Conservation (phyloP, 768 basidiomycete species). For the Podaxis sp. region DNA sequence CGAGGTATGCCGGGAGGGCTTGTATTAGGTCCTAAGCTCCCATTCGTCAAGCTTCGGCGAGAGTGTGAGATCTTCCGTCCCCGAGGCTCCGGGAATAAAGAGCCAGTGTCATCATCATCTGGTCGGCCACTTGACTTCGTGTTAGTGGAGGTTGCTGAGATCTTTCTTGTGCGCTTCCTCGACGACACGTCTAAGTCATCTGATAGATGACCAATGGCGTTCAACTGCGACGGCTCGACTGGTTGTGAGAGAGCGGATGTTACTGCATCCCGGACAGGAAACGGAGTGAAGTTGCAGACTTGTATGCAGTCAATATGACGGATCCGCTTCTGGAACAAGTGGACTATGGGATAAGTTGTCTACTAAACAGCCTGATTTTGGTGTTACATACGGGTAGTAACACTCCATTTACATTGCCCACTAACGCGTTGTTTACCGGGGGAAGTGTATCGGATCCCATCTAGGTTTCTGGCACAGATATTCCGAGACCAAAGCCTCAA, state of each 20-base stretch:
- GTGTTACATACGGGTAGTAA: conserved; percentile 13
- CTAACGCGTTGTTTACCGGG: not conserved
- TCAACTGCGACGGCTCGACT: conserved; percentile 59
- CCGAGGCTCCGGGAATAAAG: conserved; percentile 16
- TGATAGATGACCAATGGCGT: conserved; percentile 44
- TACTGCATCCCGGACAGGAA: conserved; percentile 75
- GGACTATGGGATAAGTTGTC: conserved; percentile 10
- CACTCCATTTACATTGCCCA: not conserved
- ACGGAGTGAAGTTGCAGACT: conserved; percentile 81
- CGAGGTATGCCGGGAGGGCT: not conserved
- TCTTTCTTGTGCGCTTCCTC: conserved; percentile 56
- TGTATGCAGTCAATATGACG: conserved; percentile 74
- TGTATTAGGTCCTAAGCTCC: not conserved
- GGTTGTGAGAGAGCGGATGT: conserved; percentile 74
- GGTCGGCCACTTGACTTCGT: conserved; percentile 43
- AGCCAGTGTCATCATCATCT: conserved; percentile 24
- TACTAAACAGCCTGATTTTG: not conserved
- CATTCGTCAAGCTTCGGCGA: conserved; percentile 35
- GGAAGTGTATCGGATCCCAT: not conserved
- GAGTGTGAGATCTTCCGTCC: conserved; percentile 45
- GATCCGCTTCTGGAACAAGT: conserved; percentile 53
- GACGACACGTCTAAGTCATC: conserved; percentile 69
- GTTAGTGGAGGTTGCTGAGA: conserved; percentile 56
- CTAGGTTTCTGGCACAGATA: not conserved
- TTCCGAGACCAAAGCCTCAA: not conserved